Percentiles rank a stretch among this genome's conserved stretches.
Conservation (phyloP, 345 rosid species). For the Nephelium lappaceum region DNA sequence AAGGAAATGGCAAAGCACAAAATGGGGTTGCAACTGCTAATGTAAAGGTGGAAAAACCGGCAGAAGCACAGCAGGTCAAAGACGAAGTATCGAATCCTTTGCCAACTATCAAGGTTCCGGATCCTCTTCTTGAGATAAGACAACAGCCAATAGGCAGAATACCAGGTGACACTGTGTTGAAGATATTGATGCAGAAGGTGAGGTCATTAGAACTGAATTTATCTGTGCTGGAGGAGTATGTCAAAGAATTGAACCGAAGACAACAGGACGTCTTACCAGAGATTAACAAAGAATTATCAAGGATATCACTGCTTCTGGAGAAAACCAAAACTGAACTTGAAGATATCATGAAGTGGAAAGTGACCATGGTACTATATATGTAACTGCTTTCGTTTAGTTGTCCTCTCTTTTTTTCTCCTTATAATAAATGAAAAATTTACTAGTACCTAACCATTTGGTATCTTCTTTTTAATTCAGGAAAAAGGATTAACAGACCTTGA, state of each 20-base stretch:
- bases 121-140: conserved; percentile 62
- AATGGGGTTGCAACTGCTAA: conserved; percentile 24
- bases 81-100: conserved; percentile 31
- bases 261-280: conserved; percentile 61
- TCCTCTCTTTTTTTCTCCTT: background rate
- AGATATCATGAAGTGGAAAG: conserved; percentile 65
- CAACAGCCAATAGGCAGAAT: conserved; percentile 64
- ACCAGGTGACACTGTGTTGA: conserved; percentile 69
- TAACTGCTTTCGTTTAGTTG: background rate
- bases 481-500: conserved; percentile 49
- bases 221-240: conserved; percentile 70
- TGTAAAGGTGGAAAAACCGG: conserved; percentile 30
- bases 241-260: conserved; percentile 59
- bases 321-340: conserved; percentile 56
- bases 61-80: conserved; percentile 34
- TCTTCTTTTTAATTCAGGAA: conserved; percentile 43
- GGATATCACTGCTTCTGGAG: conserved; percentile 53
- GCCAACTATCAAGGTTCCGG: conserved; percentile 39
- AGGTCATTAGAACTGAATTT: conserved; percentile 75
- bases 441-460: background rate
- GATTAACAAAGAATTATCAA: conserved; percentile 56
- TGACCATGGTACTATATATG: conserved; percentile 47
- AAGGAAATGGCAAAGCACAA: conserved; percentile 36
- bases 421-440: background rate
- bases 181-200: conserved; percentile 91